Evolutionary conservation across 768 basidiomycete genomes (phyloP), one percentile per base, ranked within the genome.

Genomic region (Crucibulum laeve): DNA sequence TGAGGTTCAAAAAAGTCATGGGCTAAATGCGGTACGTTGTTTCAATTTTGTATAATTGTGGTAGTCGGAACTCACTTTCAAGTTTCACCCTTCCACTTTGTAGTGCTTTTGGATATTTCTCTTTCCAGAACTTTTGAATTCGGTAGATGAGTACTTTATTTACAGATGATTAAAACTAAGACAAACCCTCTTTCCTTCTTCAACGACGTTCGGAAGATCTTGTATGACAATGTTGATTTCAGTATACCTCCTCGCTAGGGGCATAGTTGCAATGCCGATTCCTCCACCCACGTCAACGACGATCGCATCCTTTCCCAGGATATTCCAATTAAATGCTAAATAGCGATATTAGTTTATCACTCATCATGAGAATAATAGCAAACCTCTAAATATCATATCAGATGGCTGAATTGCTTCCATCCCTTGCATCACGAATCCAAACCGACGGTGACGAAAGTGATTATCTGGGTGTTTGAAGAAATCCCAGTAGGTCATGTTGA

Each of bases 1-100:
- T 80, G 79, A 3, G 73, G 69, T 5, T 54, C 61, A 52, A 79
- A 77, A 48, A 79, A 80, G 56, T 79, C 73, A 40, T 80, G 77
- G 4, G 59, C 74, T 68, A 17, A 22, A 14, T n/a, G 24, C 18
- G n/a, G 4, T 22, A 2, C 19, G 3, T 32, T 3, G 15, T 4
- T 5, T 11, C 30, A 13, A 5, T 32, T 3, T 32, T 13, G 11
- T 32, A 32, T 3, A 15, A 3, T 32, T 11, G 15, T 32, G 30
- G 15, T 32, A 5, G 4, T 5, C 11, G 15, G 30, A 19, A 37
- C 35, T 5, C 19, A 37, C 35, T 19, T 21, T 37, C n/a, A 21
- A 37, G 19, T 19, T 37, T 21, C 10, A 37, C 19, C 10, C 35
- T 13, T 19, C 35, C 19, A 5, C n/a, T n/a, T 14, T 37, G 3